Percentiles rank a stretch among this genome's conserved stretches.
Evolutionary conservation across 331 rosid species (phyloP).

Genomic region (Cucumis variabilis): DNA sequence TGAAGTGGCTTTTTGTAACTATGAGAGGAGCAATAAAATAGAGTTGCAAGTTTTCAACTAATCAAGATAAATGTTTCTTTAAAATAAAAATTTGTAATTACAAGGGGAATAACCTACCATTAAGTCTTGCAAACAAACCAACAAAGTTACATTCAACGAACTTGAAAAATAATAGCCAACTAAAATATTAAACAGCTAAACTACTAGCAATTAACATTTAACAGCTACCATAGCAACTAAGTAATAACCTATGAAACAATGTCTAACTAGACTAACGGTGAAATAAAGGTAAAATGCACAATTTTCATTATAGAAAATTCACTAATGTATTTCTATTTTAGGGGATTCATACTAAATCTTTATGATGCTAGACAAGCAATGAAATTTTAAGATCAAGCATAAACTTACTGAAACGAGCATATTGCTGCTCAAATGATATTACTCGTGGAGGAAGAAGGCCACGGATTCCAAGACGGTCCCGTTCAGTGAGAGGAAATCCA

Average conservation of each 20-base stretch:
- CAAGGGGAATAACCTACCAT: background rate
- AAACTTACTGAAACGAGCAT: slow-evolving; percentile 90
- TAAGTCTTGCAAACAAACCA: background rate
- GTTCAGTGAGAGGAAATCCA: slow-evolving; percentile 92
- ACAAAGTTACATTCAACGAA: background rate
- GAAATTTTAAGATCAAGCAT: background rate
- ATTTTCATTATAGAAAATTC: background rate
- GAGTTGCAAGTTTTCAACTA: background rate
- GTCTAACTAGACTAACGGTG: background rate
- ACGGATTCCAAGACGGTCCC: slow-evolving; percentile 96
- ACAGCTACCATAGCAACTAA: slow-evolving; percentile 1
- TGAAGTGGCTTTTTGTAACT: background rate
- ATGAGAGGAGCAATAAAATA: background rate
- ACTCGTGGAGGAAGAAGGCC: slow-evolving; percentile 99
- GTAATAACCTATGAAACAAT: background rate
- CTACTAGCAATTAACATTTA: background rate
- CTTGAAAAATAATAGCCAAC: background rate
- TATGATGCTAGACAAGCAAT: background rate
- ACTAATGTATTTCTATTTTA: background rate
- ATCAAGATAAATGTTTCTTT: background rate
- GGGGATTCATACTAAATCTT: background rate
- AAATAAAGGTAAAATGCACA: slow-evolving; percentile 6
- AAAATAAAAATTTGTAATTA: background rate
- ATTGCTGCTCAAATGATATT: slow-evolving; percentile 94
- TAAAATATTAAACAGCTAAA: background rate